Conservation (phyloP, 2,329 filamentous ascomycete genomes). For the Emericellopsis atlantica region DNA sequence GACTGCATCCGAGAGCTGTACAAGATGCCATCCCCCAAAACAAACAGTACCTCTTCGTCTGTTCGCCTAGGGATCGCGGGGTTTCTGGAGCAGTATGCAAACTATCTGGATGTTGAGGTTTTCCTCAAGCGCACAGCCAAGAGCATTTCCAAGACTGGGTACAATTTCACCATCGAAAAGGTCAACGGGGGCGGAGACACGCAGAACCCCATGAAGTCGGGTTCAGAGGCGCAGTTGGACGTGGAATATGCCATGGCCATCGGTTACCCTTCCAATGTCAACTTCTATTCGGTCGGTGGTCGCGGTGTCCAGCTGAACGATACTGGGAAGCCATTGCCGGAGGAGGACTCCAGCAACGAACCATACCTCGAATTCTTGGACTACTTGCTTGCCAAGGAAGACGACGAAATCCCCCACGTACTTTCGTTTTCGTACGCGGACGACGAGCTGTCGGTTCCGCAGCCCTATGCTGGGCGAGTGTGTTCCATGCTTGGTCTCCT, state of each 20-base stretch:
- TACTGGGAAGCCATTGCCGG: slow-evolving; percentile 18
- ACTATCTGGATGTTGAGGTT: slow-evolving; percentile 24
- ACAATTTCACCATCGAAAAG: slow-evolving; percentile 25
- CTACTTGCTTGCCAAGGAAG: slow-evolving; percentile 29
- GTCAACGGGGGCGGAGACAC: slow-evolving; percentile 31
- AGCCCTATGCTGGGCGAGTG: slow-evolving; percentile 35
- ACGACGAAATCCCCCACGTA: slow-evolving; percentile 37
- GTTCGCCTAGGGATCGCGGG: slow-evolving; percentile 32
- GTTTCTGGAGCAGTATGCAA: slow-evolving; percentile 35
- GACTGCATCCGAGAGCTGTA: slow-evolving; percentile 30
- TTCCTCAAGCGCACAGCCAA: slow-evolving; percentile 25
- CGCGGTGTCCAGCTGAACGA: slow-evolving; percentile 26
- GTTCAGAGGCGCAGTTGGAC: slow-evolving; percentile 33
- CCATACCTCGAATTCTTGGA: slow-evolving; percentile 43
- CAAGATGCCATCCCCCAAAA: slow-evolving; percentile 24
- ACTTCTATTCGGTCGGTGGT: slow-evolving; percentile 31
- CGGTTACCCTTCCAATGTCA: slow-evolving; percentile 28
- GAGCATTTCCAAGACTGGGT: slow-evolving; percentile 17
- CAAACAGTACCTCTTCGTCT: slow-evolving; percentile 12
- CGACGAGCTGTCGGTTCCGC: slow-evolving; percentile 41
- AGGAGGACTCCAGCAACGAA: slow-evolving; percentile 31
- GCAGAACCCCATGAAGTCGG: slow-evolving; percentile 21
- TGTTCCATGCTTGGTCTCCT: slow-evolving; percentile 41
- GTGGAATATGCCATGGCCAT: slow-evolving; percentile 34
- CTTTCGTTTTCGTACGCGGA: slow-evolving; percentile 47